Evolutionary conservation across 2,329 filamentous ascomycete genomes (phyloP), one percentile per base, ranked within the genome.

Genomic region (Cryphonectria parasitica): DNA sequence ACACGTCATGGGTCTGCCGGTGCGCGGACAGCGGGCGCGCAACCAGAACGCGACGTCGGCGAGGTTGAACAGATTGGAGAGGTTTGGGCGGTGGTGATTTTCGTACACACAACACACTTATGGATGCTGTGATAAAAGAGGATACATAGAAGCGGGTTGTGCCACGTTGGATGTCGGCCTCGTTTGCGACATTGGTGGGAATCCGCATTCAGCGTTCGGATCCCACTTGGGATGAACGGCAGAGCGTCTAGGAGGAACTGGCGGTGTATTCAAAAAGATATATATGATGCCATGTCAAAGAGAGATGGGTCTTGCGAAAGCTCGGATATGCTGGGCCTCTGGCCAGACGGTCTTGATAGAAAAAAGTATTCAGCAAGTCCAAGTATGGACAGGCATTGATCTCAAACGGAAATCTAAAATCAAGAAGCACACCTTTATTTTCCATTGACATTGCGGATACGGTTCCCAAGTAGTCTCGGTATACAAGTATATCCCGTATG

Each of bases 1-100:
- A 75, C 96, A 99, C 84, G 95, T 95, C 70, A 95, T 98, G 91
- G 89, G 91, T 72, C 82, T 98, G 83, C 96, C 96, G 4, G 95
- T 96, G 68, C 88, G 96, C 75, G 96, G 96, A 75, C 96, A 99
- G 83, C 89, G 87, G 76, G 98, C 96, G 71, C 91, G 93, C 79
- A 93, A 85, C 79, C 95, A 92, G 81, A 90, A 86, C 74, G 78
- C 82, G 73, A 90, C 85, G 36, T 85, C 89, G 63, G 87, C 84
- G 79, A 90, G 86, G 78, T 81, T 92, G 78, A 92, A 92, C 80
- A 82, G 78, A 73, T 77, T 90, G 58, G 84, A 89, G 73, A 83
- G 87, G 71, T 75, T 74, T 67, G 81, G 81, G 6, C 39, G 60
- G 58, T 68, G 66, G 67, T 85, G 75, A 78, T 69, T 25, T 31